Conservation (phyloP, 2,329 filamentous ascomycete species). For the Colletotrichum eleusines region DNA sequence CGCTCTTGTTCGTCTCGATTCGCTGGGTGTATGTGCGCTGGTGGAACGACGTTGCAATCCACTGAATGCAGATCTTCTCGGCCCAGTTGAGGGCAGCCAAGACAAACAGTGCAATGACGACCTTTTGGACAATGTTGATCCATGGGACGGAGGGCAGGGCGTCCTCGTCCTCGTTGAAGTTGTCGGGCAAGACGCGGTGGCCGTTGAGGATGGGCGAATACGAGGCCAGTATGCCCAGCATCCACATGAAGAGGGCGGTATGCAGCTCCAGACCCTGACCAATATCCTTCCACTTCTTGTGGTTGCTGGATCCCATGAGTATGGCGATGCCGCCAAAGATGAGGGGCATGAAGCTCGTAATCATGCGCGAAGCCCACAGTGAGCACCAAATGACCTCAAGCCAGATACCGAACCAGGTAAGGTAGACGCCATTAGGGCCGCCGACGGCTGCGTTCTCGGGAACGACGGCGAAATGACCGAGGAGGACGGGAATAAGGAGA, state of each 20-base stretch:
- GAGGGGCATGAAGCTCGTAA: slow-evolving; percentile 63
- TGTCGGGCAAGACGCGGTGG: slow-evolving; percentile 56
- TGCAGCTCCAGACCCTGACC: slow-evolving; percentile 88
- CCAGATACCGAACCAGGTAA: slow-evolving; percentile 97
- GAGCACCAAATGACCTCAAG: slow-evolving; percentile 93
- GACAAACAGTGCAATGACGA: slow-evolving; percentile 88
- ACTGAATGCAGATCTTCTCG: slow-evolving; percentile 94
- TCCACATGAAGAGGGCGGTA: slow-evolving; percentile 91
- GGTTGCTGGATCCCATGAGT: slow-evolving; percentile 82
- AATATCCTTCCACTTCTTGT: slow-evolving; percentile 94
- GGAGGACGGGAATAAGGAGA: slow-evolving; percentile 60
- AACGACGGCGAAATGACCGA: slow-evolving; percentile 57
- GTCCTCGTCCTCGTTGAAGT: slow-evolving; percentile 58
- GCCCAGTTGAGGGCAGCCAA: slow-evolving; percentile 83
- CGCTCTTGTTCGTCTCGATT: slow-evolving; percentile 93
- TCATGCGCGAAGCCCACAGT: slow-evolving; percentile 79
- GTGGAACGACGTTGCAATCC: slow-evolving; percentile 95
- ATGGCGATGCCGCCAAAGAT: slow-evolving; percentile 69
- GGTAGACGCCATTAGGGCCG: slow-evolving; percentile 77
- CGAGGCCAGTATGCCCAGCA: slow-evolving; percentile 86
- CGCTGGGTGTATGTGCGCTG: slow-evolving; percentile 89
- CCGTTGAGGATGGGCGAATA: slow-evolving; percentile 84
- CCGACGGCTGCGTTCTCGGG: slow-evolving; percentile 62
- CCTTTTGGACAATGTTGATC: slow-evolving; percentile 85
- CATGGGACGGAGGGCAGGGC: slow-evolving; percentile 64